phyloP scores from a whole-genome alignment of 208 protist species.

The Trypanosoma congolense region DNA sequence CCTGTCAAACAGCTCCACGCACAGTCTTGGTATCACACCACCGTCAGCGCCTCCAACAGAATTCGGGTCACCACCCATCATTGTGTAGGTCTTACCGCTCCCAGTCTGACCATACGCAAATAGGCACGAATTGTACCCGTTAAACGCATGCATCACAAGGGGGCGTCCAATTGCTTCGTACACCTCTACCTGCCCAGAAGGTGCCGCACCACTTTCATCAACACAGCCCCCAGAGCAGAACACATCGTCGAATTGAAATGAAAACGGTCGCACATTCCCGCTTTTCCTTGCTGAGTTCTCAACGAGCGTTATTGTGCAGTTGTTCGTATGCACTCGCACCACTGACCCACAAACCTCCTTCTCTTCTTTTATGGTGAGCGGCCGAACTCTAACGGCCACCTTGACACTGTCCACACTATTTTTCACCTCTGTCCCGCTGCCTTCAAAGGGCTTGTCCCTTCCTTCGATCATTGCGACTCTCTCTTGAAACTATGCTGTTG shows the following conservation, averaged over 20 bases:
- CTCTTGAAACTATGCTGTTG: too few relatives aligned
- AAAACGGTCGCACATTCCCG: background rate
- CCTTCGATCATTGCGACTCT: background rate
- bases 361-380: conserved; percentile 39
- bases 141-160: conserved; percentile 46
- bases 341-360: background rate
- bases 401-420: conserved; percentile 26
- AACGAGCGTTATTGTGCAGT: conserved; percentile 8
- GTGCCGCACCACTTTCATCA: conserved; percentile 25
- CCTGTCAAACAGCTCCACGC: conserved; percentile 20
- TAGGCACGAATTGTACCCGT: conserved; percentile 63
- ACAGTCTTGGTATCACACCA: conserved; percentile 29
- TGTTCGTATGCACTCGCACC: background rate
- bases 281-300: background rate
- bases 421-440: background rate
- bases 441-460: background rate
- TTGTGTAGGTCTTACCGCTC: conserved; percentile 53
- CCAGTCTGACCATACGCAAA: conserved; percentile 66
- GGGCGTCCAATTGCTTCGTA: conserved; percentile 49
- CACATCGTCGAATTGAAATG: conserved; percentile 28
- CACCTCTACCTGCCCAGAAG: conserved; percentile 50
- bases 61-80: conserved; percentile 30
- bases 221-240: conserved; percentile 17
- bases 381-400: conserved; percentile 60
- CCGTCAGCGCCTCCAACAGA: conserved; percentile 25